Evolutionary conservation across 2,329 filamentous ascomycete genomes (phyloP).

Genomic region (Knoxdaviesia proteae): DNA sequence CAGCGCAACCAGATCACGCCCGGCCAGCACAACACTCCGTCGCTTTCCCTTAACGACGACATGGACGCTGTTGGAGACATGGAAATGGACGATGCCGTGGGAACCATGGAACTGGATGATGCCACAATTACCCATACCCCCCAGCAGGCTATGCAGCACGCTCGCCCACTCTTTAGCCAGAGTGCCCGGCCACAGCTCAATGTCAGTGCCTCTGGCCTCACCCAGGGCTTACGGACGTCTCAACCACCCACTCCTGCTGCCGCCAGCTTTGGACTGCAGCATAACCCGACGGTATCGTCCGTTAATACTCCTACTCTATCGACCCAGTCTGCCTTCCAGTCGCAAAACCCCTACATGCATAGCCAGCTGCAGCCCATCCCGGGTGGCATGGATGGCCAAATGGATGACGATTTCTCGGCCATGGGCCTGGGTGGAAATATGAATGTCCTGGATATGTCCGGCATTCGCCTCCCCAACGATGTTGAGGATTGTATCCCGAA

Average conservation of each 20-base stretch:
- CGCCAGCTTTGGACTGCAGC: conserved; percentile 58
- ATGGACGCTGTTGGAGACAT: conserved; percentile 82
- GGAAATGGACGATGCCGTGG: conserved; percentile 81
- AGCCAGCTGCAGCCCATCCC: conserved; percentile 1
- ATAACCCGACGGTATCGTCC: conserved; percentile 91
- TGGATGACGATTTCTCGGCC: conserved; percentile 53
- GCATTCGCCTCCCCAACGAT: conserved; percentile 8
- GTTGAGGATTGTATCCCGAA: conserved; percentile 59
- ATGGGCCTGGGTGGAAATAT: conserved; percentile 42
- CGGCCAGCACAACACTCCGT: conserved; percentile 16
- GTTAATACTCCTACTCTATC: conserved; percentile 88
- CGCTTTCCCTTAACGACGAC: conserved; percentile 25
- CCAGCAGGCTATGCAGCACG: conserved; percentile 36
- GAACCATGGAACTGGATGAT: conserved; percentile 41
- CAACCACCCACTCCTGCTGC: conserved; percentile 71
- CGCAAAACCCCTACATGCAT: background rate
- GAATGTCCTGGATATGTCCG: conserved; percentile 17
- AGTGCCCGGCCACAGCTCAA: conserved; percentile 51
- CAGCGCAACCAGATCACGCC: conserved; percentile 22
- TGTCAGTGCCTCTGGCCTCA: conserved; percentile 54
- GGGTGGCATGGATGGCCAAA: conserved; percentile 29
- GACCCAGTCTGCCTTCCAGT: conserved; percentile 38
- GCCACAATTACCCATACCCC: conserved; percentile 10
- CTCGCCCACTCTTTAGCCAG: conserved; percentile 47
- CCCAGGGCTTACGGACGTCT: conserved; percentile 64